A percentile compares a stretch with the other conserved stretches of the same genome.
Evolutionary conservation across 2,329 filamentous ascomycete genomes (phyloP).

Genomic region (Trichophyton schoenleinii): DNA sequence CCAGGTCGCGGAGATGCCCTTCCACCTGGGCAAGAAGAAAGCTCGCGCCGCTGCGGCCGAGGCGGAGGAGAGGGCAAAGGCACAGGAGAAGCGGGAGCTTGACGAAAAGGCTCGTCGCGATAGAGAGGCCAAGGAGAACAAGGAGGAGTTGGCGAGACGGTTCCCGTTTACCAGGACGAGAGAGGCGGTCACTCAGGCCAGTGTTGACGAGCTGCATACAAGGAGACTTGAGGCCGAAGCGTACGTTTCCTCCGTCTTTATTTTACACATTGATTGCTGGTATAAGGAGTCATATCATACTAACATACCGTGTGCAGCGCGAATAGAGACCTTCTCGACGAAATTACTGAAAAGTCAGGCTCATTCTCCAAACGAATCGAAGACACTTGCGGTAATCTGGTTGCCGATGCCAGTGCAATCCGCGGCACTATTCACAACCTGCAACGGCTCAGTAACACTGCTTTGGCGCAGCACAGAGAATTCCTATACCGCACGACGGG

Average conservation of each 20-base stretch:
- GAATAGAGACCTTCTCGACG: slow-evolving; percentile 23
- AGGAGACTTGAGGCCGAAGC: slow-evolving; percentile 66
- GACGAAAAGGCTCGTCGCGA: background rate
- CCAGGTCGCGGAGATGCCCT: background rate
- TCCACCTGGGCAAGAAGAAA: slow-evolving; percentile 1
- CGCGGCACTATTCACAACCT: slow-evolving; percentile 30
- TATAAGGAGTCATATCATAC: background rate
- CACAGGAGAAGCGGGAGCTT: background rate
- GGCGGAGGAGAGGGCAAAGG: background rate
- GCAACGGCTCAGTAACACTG: slow-evolving; percentile 28
- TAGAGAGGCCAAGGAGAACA: background rate
- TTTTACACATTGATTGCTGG: too few relatives aligned
- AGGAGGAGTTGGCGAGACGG: background rate
- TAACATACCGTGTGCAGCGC: slow-evolving; percentile 3
- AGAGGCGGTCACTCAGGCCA: slow-evolving; percentile 23
- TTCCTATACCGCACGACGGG: slow-evolving; percentile 27
- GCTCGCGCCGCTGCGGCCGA: background rate
- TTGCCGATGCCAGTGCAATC: slow-evolving; percentile 33
- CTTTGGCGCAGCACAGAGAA: slow-evolving; percentile 24
- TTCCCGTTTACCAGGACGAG: slow-evolving; percentile 13
- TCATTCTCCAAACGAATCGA: slow-evolving; percentile 36
- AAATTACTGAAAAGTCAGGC: slow-evolving; percentile 28
- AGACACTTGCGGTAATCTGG: slow-evolving; percentile 37
- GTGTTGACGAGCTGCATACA: slow-evolving; percentile 35
- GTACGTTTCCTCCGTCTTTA: slow-evolving; percentile 40